Conservation (phyloP, 1,284 basidiomycete species). For the Cutaneotrichosporon cutaneum region DNA sequence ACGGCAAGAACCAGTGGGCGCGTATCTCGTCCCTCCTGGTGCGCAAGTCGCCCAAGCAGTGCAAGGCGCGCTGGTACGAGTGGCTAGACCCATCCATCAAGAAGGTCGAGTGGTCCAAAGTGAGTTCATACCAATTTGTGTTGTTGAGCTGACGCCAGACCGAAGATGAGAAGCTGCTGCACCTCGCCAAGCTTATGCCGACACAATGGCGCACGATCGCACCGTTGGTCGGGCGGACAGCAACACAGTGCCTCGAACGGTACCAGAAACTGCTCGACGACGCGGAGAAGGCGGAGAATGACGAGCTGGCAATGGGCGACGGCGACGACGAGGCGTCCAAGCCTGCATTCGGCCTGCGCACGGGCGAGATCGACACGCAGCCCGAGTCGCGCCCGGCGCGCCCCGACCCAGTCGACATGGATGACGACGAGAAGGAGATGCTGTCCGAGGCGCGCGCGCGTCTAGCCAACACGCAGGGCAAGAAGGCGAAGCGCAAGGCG, state of each 20-base stretch:
- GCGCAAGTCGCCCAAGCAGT: slow-evolving; percentile 98
- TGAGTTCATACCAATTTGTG: slow-evolving; percentile 52
- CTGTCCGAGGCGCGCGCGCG: slow-evolving; percentile 96
- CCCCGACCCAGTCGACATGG: slow-evolving; percentile 99
- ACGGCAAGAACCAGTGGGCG: slow-evolving; percentile 91
- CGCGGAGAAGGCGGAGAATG: slow-evolving; percentile 90
- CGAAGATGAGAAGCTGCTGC: slow-evolving; percentile 97
- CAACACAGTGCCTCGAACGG: slow-evolving; percentile 95
- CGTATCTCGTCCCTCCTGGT: slow-evolving; percentile 97
- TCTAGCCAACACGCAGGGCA: slow-evolving; percentile 98
- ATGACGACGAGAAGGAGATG: slow-evolving; percentile 99
- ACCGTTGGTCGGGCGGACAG: slow-evolving; percentile 97
- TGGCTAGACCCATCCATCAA: slow-evolving; percentile 99
- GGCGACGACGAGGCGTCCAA: slow-evolving; percentile 72
- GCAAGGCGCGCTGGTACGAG: slow-evolving; percentile 98
- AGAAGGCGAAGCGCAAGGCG: slow-evolving; percentile 98
- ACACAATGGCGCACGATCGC: slow-evolving; percentile 99
- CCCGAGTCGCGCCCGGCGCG: slow-evolving; percentile 97
- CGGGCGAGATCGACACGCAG: slow-evolving; percentile 98
- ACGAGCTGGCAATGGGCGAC: slow-evolving; percentile 84
- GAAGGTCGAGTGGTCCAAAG: slow-evolving; percentile 99
- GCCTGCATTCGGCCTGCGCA: slow-evolving; percentile 86
- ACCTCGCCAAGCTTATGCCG: slow-evolving; percentile 98
- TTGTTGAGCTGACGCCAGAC: slow-evolving; percentile 62
- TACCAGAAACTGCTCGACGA: slow-evolving; percentile 98